These are phyloP conservation scores for Colletotrichum falcatum DNA, from an alignment of 2,329 filamentous ascomycete genomes.

Conservation along the genomic window DNA sequence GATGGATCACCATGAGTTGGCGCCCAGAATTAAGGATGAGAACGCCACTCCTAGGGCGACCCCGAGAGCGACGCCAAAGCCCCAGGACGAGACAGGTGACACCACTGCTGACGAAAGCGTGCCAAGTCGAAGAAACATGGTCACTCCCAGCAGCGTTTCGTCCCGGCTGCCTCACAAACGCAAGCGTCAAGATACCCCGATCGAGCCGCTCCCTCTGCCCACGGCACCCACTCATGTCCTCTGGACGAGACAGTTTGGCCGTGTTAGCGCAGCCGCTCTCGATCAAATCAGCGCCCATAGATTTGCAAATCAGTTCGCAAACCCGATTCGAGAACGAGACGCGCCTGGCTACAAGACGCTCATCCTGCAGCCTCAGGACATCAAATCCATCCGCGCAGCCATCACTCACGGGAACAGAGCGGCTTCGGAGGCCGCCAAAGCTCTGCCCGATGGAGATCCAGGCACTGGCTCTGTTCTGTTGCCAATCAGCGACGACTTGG, in stretches of 20 bases:
- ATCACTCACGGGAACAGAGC: slow-evolving; percentile 79
- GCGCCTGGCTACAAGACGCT: slow-evolving; percentile 82
- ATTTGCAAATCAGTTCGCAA: slow-evolving; percentile 83
- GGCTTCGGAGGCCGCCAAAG: slow-evolving; percentile 69
- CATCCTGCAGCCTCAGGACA: slow-evolving; percentile 79
- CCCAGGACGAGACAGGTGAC: slow-evolving; percentile 66
- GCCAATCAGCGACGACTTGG: slow-evolving; percentile 78
- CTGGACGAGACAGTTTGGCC: slow-evolving; percentile 80
- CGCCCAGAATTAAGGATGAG: slow-evolving; percentile 69
- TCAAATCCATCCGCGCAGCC: slow-evolving; percentile 81
- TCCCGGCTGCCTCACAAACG: slow-evolving; percentile 61
- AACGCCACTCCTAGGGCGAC: slow-evolving; percentile 57
- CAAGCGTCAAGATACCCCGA: slow-evolving; percentile 66
- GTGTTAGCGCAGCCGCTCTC: slow-evolving; percentile 78
- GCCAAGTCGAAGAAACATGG: slow-evolving; percentile 53
- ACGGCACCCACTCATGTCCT: slow-evolving; percentile 75
- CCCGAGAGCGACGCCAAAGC: slow-evolving; percentile 52
- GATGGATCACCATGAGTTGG: slow-evolving; percentile 55
- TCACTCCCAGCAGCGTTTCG: slow-evolving; percentile 53
- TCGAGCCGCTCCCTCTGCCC: slow-evolving; percentile 55
- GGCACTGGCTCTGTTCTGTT: slow-evolving; percentile 70
- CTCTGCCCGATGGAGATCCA: slow-evolving; percentile 70
- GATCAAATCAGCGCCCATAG: slow-evolving; percentile 83
- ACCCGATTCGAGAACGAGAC: slow-evolving; percentile 78
- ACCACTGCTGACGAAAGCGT: slow-evolving; percentile 67